These are phyloP conservation scores for Conoideocrella luteorostrata DNA, from an alignment of 2,329 filamentous ascomycete species.

Conservation along the genomic window DNA sequence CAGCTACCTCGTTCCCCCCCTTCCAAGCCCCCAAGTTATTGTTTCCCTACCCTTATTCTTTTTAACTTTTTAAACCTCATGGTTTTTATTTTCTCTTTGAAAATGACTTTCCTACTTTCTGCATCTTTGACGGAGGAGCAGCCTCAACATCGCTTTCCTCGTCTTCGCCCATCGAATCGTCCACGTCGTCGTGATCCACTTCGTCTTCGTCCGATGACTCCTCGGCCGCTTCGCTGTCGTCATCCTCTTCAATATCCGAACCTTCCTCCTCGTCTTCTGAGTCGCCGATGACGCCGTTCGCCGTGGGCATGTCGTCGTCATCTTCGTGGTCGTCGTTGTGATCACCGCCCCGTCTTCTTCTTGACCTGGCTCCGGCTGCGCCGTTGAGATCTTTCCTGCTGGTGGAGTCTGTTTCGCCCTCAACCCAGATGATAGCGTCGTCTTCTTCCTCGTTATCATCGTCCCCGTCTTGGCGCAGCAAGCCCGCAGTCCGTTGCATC, in stretches of 20 bases:
- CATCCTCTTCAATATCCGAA: conserved; percentile 33
- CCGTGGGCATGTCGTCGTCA: conserved; percentile 50
- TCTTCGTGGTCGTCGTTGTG: conserved; percentile 54
- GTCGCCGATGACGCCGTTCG: conserved; percentile 49
- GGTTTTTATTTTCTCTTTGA: conserved; percentile 32
- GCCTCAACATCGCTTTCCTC: conserved; percentile 46
- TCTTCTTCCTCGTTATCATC: conserved; percentile 57
- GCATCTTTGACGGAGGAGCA: conserved; percentile 40
- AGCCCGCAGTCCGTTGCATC: conserved; percentile 45
- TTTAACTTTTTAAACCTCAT: conserved; percentile 11
- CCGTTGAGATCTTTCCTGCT: conserved; percentile 29
- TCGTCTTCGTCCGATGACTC: conserved; percentile 52
- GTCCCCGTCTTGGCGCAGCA: conserved; percentile 39
- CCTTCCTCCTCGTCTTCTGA: conserved; percentile 53
- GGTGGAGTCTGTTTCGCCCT: conserved; percentile 63
- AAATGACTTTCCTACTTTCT: conserved; percentile 31
- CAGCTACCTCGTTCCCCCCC: background rate
- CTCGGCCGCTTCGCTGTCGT: conserved; percentile 40
- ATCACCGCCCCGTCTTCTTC: conserved; percentile 35
- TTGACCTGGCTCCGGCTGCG: conserved; percentile 25
- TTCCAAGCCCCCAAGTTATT: background rate
- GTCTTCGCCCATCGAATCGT: conserved; percentile 49
- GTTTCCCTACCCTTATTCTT: background rate
- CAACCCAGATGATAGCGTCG: conserved; percentile 78
- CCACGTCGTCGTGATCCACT: conserved; percentile 51